Evolutionary conservation across 2,329 filamentous ascomycete species (phyloP), one percentile per base, ranked within the genome.

Genomic region (Neurospora sp.): DNA sequence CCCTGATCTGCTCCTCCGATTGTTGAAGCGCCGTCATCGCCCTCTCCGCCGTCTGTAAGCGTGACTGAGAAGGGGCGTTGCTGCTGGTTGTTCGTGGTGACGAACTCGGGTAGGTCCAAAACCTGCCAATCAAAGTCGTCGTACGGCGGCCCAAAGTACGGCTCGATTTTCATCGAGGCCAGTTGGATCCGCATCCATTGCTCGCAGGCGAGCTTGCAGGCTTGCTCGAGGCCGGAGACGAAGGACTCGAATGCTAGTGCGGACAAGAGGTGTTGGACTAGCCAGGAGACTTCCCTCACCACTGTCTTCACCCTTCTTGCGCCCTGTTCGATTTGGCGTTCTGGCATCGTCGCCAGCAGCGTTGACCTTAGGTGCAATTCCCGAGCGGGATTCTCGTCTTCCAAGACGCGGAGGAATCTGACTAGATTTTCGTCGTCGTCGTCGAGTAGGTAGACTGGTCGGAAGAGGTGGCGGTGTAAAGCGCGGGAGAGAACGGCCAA

Each of bases 61-160:
- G 15, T 66, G 68, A 4, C 66, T 19, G 67, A 17, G 3, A 8
- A 67, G 66, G 19, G 57, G 69, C 57, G 71, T 67, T 8, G 66
- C 43, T 8, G 66, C 43, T 8, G 66, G 66, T 1, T 73, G 70
- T 1, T 28, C 28, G 19, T 41, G 69, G 39, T 72, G n/a, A 72
- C 72, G 15, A 79, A 76, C 69, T 77, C 77, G 19, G 77, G 75
- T 67, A 79, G 74, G 69, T 78, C 77, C 52, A 79, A 71, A 4
- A 77, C 75, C 73, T 79, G 78, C 78, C 78, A 79, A 72, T 79
- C 78, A 39, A 76, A 79, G 69, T 79, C 76, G 68, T 79, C 77
- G 66, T 77, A 79, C 0, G 78, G 78, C 6, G 78, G 78, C 2
- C 78, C 78, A 69, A 79, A 79, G 71, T 79, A 79, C 2, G 77